These are phyloP conservation scores for Aspergillus ellipticus DNA, from an alignment of 495 filamentous ascomycete genomes.

Conservation along the genomic window DNA sequence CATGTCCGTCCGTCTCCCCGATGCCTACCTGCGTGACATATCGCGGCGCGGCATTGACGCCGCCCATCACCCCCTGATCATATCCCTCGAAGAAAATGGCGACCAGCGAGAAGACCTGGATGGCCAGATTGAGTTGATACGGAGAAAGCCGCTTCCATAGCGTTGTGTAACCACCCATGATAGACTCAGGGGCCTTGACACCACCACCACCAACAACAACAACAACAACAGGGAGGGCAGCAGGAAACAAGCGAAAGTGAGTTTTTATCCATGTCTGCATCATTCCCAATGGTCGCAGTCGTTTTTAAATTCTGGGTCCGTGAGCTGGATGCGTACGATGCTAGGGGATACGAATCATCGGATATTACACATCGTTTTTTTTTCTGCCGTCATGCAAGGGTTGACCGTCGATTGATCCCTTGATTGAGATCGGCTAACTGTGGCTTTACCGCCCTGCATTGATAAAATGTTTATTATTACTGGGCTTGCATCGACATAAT, in stretches of 20 bases:
- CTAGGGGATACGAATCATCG: neutral
- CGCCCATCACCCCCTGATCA: conserved; percentile 53
- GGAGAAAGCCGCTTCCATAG: conserved; percentile 41
- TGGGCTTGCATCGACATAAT: too few relatives aligned
- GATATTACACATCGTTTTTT: neutral
- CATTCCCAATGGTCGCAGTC: too few relatives aligned
- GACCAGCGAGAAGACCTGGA: conserved; percentile 45
- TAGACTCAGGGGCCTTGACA: too few relatives aligned
- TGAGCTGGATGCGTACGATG: too few relatives aligned
- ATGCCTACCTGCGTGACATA: conserved; percentile 38
- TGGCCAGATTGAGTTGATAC: conserved; percentile 38
- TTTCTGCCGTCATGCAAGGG: neutral
- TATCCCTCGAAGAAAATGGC: conserved; percentile 56
- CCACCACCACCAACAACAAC: neutral
- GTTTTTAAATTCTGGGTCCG: too few relatives aligned
- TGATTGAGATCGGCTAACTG: neutral
- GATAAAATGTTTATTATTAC: too few relatives aligned
- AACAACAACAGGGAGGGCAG: neutral
- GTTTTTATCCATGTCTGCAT: too few relatives aligned
- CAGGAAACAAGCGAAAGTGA: neutral
- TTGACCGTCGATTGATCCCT: neutral
- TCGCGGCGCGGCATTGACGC: conserved; percentile 39
- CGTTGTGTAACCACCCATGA: conserved; percentile 39
- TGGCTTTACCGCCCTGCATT: too few relatives aligned
- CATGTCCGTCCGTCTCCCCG: conserved; percentile 32